These are phyloP conservation scores for Mycena kentingensis DNA, from an alignment of 768 basidiomycete species.

Conservation along the genomic window DNA sequence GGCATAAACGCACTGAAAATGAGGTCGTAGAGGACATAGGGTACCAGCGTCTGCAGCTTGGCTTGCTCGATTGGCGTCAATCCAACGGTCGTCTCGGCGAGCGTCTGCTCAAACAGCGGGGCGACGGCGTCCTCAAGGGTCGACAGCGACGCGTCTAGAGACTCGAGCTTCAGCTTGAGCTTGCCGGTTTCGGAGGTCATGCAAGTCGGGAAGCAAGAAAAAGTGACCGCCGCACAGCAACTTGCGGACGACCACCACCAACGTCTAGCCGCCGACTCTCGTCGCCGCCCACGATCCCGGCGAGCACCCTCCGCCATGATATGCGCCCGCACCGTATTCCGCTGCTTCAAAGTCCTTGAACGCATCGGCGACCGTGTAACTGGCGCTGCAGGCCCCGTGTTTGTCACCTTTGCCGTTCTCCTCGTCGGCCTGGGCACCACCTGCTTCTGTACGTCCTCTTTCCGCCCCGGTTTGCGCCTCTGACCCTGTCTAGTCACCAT, in stretches of 20 bases:
- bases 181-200: constrained; percentile 52
- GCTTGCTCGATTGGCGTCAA: constrained; percentile 79
- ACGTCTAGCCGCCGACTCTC: too few species aligned
- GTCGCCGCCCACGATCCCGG: too few species aligned
- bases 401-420: constrained; percentile 77
- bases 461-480: constrained; percentile 4
- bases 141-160: constrained; percentile 60
- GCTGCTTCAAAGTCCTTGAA: constrained; percentile 66
- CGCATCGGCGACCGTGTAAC: constrained; percentile 76
- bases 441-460: constrained; percentile 72
- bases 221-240: too few species aligned
- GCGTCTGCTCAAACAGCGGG: constrained; percentile 65
- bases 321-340: constrained; percentile 49
- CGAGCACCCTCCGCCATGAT: constrained; percentile 45
- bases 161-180: constrained; percentile 48
- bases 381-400: constrained; percentile 89
- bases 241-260: too few species aligned
- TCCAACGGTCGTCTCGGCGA: constrained; percentile 64
- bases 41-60: constrained; percentile 74
- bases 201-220: neutral
- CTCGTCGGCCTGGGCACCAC: constrained; percentile 69
- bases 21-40: constrained; percentile 84
- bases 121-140: constrained; percentile 68
- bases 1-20: constrained; percentile 67
- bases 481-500: constrained; percentile 64